Percentiles rank a stretch among this genome's conserved stretches.
Evolutionary conservation across 2,329 filamentous ascomycete species (phyloP).

Genomic region (Alternaria rosae): DNA sequence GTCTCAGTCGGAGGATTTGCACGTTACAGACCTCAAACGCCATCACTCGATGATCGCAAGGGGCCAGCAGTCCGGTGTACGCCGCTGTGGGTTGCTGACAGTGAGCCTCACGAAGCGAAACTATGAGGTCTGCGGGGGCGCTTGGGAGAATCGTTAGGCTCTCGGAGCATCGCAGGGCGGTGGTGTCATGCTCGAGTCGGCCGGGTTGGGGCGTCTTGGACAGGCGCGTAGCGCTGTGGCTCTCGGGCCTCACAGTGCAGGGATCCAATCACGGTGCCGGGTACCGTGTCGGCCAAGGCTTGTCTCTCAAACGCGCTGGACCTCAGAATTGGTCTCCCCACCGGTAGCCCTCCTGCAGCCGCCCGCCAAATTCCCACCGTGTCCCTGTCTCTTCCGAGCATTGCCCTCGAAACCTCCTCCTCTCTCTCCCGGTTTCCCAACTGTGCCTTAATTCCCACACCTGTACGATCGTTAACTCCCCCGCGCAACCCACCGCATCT

Average conservation of each 20-base stretch:
- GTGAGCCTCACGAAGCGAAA: conserved; percentile 13
- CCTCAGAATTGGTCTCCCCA: conserved; percentile 49
- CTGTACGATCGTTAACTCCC: conserved; percentile 26
- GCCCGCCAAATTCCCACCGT: conserved; percentile 43
- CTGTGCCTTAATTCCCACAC: conserved; percentile 35
- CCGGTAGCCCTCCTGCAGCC: conserved; percentile 45
- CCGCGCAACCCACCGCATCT: conserved; percentile 8
- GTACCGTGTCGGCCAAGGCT: conserved; percentile 40
- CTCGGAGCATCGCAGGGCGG: conserved; percentile 27
- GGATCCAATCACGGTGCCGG: conserved; percentile 38
- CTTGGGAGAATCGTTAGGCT: conserved; percentile 20
- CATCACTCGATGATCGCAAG: conserved; percentile 23
- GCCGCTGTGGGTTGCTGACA: conserved; percentile 19
- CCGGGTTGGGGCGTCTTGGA: conserved; percentile 32
- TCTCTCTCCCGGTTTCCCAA: conserved; percentile 19
- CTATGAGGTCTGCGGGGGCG: conserved; percentile 18
- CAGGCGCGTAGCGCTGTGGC: conserved; percentile 44
- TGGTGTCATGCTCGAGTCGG: conserved; percentile 40
- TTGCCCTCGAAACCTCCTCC: conserved; percentile 39
- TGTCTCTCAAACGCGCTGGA: conserved; percentile 44
- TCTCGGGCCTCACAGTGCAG: conserved; percentile 33
- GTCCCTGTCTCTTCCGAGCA: conserved; percentile 40
- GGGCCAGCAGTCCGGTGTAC: conserved; percentile 15
- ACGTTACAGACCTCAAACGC: conserved; percentile 51
- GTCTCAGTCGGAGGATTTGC: conserved; percentile 44